Evolutionary conservation across 176 grass and related monocot species (phyloP).

Genomic region (Zea luxurians): DNA sequence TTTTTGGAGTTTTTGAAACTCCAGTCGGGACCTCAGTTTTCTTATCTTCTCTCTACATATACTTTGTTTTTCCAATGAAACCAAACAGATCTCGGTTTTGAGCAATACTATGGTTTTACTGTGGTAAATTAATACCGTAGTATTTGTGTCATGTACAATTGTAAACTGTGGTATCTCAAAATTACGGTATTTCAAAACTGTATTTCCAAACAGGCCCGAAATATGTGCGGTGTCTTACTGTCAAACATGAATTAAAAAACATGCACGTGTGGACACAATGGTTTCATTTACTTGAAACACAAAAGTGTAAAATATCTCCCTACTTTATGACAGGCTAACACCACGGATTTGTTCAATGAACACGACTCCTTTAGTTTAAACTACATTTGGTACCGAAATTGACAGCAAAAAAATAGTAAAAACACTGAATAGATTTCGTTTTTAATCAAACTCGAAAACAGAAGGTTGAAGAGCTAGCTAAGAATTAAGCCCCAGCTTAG

Average conservation of each 20-base stretch:
- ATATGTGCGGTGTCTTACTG: not conserved
- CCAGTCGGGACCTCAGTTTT: too few species aligned
- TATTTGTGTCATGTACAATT: too few species aligned
- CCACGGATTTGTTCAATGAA: not conserved
- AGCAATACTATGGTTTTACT: too few species aligned
- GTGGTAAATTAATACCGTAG: too few species aligned
- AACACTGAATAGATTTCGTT: not conserved
- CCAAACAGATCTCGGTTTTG: too few species aligned
- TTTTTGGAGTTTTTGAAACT: too few species aligned
- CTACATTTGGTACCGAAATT: not conserved
- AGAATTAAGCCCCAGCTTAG: not conserved
- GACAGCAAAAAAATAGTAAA: not conserved
- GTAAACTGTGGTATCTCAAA: too few species aligned
- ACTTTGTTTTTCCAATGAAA: too few species aligned
- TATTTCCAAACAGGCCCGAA: too few species aligned
- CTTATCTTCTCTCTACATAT: too few species aligned
- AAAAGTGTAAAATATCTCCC: not conserved
- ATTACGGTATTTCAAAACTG: too few species aligned
- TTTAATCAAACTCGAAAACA: not conserved
- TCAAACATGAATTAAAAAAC: constrained; percentile 19
- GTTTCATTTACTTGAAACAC: constrained; percentile 6
- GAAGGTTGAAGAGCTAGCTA: not conserved
- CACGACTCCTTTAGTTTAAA: not conserved
- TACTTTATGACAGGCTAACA: not conserved
- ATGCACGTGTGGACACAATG: not conserved